These are phyloP conservation scores for Bolboschoenoplectus hybrid DNA, from an alignment of 202 grass and related monocot genomes.

Conservation along the genomic window DNA sequence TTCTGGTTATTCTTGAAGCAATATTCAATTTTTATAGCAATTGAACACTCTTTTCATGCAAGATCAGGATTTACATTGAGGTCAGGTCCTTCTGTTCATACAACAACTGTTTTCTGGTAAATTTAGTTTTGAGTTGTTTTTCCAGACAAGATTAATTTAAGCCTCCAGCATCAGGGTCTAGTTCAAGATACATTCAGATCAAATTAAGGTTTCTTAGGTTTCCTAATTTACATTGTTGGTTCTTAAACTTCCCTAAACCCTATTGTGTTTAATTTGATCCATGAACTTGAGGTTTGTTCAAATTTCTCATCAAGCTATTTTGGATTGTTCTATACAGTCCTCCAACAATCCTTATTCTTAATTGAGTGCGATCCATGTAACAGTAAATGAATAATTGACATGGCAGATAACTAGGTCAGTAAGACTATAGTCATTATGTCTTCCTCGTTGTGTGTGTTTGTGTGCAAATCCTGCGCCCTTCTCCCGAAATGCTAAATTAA, in stretches of 20 bases:
- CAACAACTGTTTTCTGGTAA: background rate
- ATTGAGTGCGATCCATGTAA: background rate
- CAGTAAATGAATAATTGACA: background rate
- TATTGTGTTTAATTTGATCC: background rate
- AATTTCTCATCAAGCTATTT: background rate
- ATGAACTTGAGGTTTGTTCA: background rate
- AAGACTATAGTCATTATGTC: background rate
- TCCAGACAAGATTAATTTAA: background rate
- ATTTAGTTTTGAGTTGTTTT: background rate
- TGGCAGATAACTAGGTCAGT: background rate
- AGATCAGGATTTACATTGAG: background rate
- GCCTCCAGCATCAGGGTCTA: background rate
- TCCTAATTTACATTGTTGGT: background rate
- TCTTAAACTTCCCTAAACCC: background rate
- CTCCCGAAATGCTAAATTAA: background rate
- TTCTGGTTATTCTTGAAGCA: too few species aligned
- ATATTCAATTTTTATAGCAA: too few species aligned
- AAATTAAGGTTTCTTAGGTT: background rate
- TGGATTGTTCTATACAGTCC: background rate
- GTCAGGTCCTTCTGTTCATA: background rate
- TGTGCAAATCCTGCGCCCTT: background rate
- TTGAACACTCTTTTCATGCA: background rate
- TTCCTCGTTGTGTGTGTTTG: background rate
- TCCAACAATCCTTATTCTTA: background rate
- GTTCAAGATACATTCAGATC: background rate